phyloP scores from a whole-genome alignment of 768 basidiomycete genomes.

The Tubosaeta sp. region DNA sequence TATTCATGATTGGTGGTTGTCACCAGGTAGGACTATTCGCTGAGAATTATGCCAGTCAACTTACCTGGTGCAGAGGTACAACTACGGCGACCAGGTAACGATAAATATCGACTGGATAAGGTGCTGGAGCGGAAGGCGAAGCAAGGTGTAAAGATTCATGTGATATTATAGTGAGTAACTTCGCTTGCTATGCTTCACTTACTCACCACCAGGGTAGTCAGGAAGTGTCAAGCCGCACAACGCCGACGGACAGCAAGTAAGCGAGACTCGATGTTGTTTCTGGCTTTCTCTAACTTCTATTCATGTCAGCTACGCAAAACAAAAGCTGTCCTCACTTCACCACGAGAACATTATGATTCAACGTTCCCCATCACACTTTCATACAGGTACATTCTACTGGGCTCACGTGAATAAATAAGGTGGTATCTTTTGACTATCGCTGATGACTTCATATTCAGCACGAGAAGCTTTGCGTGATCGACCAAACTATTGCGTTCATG shows the following conservation, averaged over 20 bases:
- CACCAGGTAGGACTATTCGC: constrained; percentile 55
- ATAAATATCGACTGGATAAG: constrained; percentile 80
- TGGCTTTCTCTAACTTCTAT: constrained; percentile 6
- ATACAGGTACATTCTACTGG: constrained; percentile 98
- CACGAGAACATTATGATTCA: constrained; percentile 96
- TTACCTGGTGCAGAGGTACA: constrained; percentile 56
- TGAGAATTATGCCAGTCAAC: background rate
- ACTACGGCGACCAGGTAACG: constrained; percentile 79
- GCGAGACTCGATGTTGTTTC: constrained; percentile 20
- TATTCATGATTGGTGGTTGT: constrained; percentile 99
- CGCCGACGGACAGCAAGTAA: constrained; percentile 89
- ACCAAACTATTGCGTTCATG: constrained; percentile 97
- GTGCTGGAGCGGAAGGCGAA: constrained; percentile 87
- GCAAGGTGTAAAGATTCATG: constrained; percentile 92
- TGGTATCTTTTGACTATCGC: background rate
- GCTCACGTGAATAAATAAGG: constrained; percentile 67
- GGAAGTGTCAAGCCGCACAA: constrained; percentile 93
- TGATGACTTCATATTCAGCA: constrained; percentile 48
- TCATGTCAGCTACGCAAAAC: constrained; percentile 73
- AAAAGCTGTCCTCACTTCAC: constrained; percentile 71
- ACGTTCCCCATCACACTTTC: constrained; percentile 95
- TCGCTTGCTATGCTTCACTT: background rate
- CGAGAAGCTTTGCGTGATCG: constrained; percentile 96
- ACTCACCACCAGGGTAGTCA: constrained; percentile 47
- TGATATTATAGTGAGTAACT: constrained; percentile 81